These are phyloP conservation scores for Cardamine chenopodiifolia DNA, from an alignment of 345 rosid genomes.

Conservation along the genomic window DNA sequence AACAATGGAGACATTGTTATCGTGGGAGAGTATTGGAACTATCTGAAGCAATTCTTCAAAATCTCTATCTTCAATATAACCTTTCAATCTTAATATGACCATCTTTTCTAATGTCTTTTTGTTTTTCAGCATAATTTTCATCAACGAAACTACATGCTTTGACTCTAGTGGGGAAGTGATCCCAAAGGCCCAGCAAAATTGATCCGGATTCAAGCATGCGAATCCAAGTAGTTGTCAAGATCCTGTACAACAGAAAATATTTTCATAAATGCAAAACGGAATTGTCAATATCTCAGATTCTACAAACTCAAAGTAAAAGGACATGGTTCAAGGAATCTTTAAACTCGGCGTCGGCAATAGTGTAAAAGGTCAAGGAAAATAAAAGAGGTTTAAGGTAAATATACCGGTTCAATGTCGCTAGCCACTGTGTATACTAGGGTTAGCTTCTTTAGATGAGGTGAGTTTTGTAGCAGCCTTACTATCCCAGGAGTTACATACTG, in stretches of 20 bases:
- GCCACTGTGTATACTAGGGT: no score
- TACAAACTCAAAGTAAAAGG: no score
- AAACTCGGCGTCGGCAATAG: neutral
- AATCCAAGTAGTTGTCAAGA: neutral
- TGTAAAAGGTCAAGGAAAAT: neutral
- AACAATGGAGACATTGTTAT: neutral
- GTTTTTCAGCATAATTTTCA: conserved; percentile 15
- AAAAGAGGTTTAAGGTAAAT: neutral
- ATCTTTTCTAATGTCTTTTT: conserved; percentile 2
- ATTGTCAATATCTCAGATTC: no score
- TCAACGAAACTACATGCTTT: neutral
- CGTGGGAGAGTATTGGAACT: neutral
- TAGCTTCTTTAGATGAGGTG: no score
- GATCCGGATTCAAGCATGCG: neutral
- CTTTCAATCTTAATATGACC: neutral
- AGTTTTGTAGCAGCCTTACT: no score
- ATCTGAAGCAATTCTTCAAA: neutral
- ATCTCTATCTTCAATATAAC: neutral
- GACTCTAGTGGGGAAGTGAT: neutral
- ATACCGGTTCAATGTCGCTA: no score
- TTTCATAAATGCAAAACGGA: no score
- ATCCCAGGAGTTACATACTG: no score
- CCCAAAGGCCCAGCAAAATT: neutral
- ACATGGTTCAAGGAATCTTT: neutral
- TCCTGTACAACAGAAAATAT: neutral